Evolutionary conservation across 2,329 filamentous ascomycete genomes (phyloP), one percentile per base, ranked within the genome.

Genomic region (Aspergillus sp.): DNA sequence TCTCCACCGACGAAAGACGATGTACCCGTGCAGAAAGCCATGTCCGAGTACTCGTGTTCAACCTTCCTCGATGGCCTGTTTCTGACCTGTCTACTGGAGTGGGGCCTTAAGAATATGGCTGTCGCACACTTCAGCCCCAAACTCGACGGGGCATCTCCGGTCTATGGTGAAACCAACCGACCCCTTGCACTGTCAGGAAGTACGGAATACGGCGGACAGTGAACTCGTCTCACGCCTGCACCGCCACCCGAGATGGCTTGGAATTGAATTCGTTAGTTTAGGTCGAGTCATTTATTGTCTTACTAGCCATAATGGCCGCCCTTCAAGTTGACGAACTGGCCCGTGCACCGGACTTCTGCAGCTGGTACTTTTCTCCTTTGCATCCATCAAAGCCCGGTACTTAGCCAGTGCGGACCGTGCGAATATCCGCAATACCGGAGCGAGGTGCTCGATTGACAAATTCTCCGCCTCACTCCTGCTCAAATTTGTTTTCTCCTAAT

Each of bases 381-480:
- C 47, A 32, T 17, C 45, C 25, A 49, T 45, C 47, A n/a, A 15
- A 25, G 47, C 23, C 28, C 23, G 25, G 47, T 49, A 32, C 25
- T 32, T 49, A 2, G 12, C 12, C 21, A 49, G 23, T 15, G 19
- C 25, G 47, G 47, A 49, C 47, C 47, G 47, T 28, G 47, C 47
- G 47, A 28, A n/a, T 43, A 43, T n/a, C 47, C 23, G 23, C 28
- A 30, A 28, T 25, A 13, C 32, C 47, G 23, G 13, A 30, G 15
- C 47, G 15, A 30, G 32, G 32, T 17, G 47, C 7, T 17, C 12
- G 15, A 43, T 19, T 55, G 53, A 55, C 53, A 55, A 55, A 55
- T 55, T 55, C 41, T 55, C 53, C 53, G 53, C 53, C 53, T 55
- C 52, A 55, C 52, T 45, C 38, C 19, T 10, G 38, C 6, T 30